Evolutionary conservation across 2,329 filamentous ascomycete species (phyloP), one percentile per base, ranked within the genome.

Genomic region (Chrysoporthe puriensis): DNA sequence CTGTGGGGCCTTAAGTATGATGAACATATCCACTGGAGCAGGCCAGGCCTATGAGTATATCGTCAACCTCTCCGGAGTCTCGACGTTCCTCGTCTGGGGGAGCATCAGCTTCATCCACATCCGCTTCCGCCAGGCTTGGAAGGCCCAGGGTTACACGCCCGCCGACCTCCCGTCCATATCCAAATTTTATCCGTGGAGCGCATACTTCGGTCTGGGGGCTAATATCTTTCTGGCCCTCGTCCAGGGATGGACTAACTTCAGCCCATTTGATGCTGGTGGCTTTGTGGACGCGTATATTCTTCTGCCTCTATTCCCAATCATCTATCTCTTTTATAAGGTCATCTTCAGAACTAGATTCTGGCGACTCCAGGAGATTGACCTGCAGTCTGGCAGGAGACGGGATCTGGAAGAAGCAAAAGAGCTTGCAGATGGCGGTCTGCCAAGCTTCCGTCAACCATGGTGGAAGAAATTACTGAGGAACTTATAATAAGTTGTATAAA

Each of bases 41-140:
- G 83, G 85, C 56, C 83, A 85, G 69, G 89, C 89, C 0, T 93
- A 91, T 75, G 77, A 76, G 7, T 91, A 91, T 77, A 91, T 93
- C 68, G 87, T 92, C 73, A 91, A 91, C 73, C 80, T 92, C 0
- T 87, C 84, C 6, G 90, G 90, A 4, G 89, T 92, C 1, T 89
- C 88, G 48, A 91, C 90, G 0, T 92, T 92, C 74, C 76, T 92
- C 2, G 90, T 91, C 54, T 93, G 90, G 90, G 90, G 83, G 2
- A 84, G 84, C 48, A 93, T 93, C 72, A 88, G 85, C 36, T 86
- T 91, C 72, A 91, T 87, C 3, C 90, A 93, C 73, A 88, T 93
- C 69, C 88, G 90, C 34, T 92, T 93, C 77, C 88, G 90, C 44
- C 76, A 82, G 11, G 90, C 89, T 0, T 90, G 88, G 88, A 74